Evolutionary conservation across 805 yeast species (phyloP), one percentile per base, ranked within the genome.

Genomic region (Pichia thaimueangensis): DNA sequence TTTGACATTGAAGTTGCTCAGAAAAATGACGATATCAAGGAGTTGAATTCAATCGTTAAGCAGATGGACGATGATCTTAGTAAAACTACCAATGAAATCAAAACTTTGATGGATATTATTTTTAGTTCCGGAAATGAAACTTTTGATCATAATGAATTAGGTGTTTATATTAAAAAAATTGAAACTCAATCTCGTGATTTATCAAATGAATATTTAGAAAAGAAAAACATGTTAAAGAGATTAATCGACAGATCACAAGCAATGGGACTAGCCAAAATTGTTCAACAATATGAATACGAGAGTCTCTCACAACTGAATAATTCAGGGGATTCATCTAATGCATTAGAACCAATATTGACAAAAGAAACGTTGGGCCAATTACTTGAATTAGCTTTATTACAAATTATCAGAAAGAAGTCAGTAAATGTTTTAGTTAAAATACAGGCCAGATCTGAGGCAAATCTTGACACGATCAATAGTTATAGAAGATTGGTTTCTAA

Each of bases 401-500:
- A 83, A 57, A 52, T 75, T 15, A 62, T 70, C 33, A 65, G 88
- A 49, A 66, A 69, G 41, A 68, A 70, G 39, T 72, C 86, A 13
- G 73, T 80, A 8, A 68, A 71, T 52, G 71, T 74, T 22, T 60
- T 71, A 15, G 60, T 62, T 19, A 49, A 52, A 30, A 41, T 61
- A 20, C 54, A 53, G 37, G 62, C 69, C 0, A 62, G 59, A 42
- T 59, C 73, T 44, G 59, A 77, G 63, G 47, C 66, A 16, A 59
- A 73, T 48, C 77, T 73, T 42, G 64, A 68, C 20, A 77, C 73
- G 51, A 79, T 82, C 63, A 76, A 75, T 53, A 79, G 80, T 52
- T 84, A 82, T 63, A 66, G 86, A 48, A 72, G 79, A 51, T 69
- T 83, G 57, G 80, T 83, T 37, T 73, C 86, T 42, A 71, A 75